Base-by-base conservation (phyloP, 371 early-diverging fungal species). In the Encephalitozoon cuniculi region DNA sequence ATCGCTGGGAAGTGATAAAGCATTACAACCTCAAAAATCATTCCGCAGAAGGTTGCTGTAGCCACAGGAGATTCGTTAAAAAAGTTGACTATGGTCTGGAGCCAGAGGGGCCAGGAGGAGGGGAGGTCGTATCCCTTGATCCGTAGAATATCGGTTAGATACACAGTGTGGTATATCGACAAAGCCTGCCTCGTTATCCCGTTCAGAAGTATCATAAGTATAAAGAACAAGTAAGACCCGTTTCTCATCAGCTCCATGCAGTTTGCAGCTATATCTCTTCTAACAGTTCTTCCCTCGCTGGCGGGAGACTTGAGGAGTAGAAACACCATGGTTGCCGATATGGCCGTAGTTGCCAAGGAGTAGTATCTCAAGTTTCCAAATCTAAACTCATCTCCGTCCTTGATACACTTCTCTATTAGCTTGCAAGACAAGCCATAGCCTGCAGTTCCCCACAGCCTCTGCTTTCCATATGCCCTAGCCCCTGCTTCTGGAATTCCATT, bases 131-230 rank as follows among this genome's bases (percentile, higher is more conserved):
- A 81, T 46, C 76, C 73, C 40, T 77, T 76, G 18, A 86, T 52
- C 41, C 81, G 64, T 30, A 86, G 63, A 11, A 82, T 67, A 28
- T 80, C 75, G 46, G 52, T 77, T 21, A 72, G 76, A 75, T 84
- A 86, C 6, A 75, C 55, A 34, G 74, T 68, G 4, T 84, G 74
- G 63, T 82, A 86, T 11, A 81, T 77, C 11, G 83, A 79, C 81
- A 86, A 77, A 1, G 78, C 75, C n/a, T 81, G 76, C 53, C 86
- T 52, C 15, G 85, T 82, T 26, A 86, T 68, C 21, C 84, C 86
- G 72, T 86, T 86, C 30, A 85, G 30, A 30, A 86, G 71, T 52
- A 86, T 86, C 32, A 86, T 84, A 32, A 85, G 64, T 34, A 84
- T 73, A 64, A 86, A 86, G 68, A 86, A 85, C 51, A 85, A 59